Base-by-base conservation (phyloP, 345 rosid genomes). In the Lepidium sativum region DNA sequence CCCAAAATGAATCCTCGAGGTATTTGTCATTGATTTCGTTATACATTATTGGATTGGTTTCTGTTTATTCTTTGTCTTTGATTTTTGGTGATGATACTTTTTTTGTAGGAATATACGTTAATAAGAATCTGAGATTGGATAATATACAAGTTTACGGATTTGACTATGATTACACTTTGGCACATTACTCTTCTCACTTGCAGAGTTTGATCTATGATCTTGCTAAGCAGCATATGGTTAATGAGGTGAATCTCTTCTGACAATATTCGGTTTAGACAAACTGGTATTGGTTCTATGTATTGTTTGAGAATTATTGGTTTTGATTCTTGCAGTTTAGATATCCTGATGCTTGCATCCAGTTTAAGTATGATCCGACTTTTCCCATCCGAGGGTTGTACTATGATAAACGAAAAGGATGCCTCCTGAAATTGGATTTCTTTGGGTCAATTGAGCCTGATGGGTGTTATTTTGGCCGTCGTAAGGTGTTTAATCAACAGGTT, bases 381-480 rank as follows among this genome's bases (percentile, higher is more conserved):
- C 97, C 97, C 0, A 92, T 92, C 67, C 80, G 98, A 69, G 98
- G 98, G 15, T 75, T 92, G 38, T 84, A 84, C 72, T 92, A 86
- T 63, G 98, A 89, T 65, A 92, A 79, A 86, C 82, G 66, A 63
- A 88, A 82, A 45, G 98, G 95, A 0, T 92, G 90, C 61, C 95
- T 92, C 23, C 73, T 89, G 82, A 92, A 92, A 79, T 69, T 89
- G 80, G 99, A 92, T 80, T 92, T 92, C 80, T 92, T 92, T 78
- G 99, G 99, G 49, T 92, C 97, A 5, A 92, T 92, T 54, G 99
- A 92, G 79, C 87, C 82, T 25, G 92, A 89, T 56, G 99, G 99
- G 40, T 92, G 99, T 84, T 89, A 86, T 74, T 92, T 78, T 72
- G 95, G 99, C 53, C 94, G 85, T 42, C 86, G 77, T 63, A 90